phyloP scores from a whole-genome alignment of 176 grass and related monocot species.

The Carex kokanica region DNA sequence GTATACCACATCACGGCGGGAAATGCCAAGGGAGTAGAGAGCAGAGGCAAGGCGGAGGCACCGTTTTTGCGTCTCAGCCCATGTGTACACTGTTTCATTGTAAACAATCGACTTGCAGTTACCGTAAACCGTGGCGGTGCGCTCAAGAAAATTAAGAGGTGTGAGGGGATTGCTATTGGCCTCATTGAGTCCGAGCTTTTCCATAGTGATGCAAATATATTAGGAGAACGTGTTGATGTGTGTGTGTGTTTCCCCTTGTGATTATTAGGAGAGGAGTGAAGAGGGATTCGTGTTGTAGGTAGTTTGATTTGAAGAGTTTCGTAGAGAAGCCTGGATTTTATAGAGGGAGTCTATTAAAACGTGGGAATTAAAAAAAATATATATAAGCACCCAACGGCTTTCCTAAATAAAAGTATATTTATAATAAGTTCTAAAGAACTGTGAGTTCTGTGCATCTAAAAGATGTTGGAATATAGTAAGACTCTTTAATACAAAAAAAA shows the following conservation, averaged over 20 bases:
- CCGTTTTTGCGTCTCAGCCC: conserved; percentile 52
- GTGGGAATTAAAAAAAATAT: too few species aligned
- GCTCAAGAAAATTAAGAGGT: conserved; percentile 64
- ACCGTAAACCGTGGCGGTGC: conserved; percentile 48
- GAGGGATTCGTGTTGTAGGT: background rate
- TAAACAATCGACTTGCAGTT: conserved; percentile 72
- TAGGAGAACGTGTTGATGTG: background rate
- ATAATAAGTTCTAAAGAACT: too few species aligned
- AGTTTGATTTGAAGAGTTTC: background rate
- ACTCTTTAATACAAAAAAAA: too few species aligned
- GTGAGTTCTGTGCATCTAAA: too few species aligned
- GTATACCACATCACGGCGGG: conserved; percentile 55
- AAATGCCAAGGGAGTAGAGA: conserved; percentile 62
- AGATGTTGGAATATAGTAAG: too few species aligned
- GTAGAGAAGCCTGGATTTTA: background rate
- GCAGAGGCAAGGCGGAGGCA: conserved; percentile 88
- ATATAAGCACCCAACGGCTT: too few species aligned
- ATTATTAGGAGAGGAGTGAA: background rate
- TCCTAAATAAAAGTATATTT: too few species aligned
- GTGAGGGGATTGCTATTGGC: conserved; percentile 62
- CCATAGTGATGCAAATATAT: conserved; percentile 29
- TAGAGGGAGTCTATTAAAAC: background rate
- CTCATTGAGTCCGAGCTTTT: conserved; percentile 34
- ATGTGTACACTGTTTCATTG: conserved; percentile 57
- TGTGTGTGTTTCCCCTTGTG: background rate